Percentiles rank a stretch among this genome's conserved stretches.
Conservation (phyloP, 495 filamentous ascomycete species). For the Trypethelium eluteriae region DNA sequence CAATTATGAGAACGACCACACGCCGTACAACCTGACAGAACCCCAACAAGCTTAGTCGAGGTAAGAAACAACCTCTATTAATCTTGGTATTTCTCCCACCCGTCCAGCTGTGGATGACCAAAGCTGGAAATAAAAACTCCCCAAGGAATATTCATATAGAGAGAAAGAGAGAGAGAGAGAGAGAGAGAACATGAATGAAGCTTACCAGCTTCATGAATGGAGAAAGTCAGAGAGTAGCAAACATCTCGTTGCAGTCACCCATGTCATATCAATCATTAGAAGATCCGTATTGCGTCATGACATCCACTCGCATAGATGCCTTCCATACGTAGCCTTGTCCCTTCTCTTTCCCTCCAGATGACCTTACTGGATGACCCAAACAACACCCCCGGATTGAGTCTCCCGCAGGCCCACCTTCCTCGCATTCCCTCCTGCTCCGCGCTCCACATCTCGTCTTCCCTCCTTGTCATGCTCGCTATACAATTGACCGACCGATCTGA, state of each 20-base stretch:
- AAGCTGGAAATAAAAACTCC: no score
- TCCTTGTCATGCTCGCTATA: constrained; percentile 17
- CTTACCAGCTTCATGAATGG: no score
- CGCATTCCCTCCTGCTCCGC: background rate
- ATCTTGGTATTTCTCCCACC: no score
- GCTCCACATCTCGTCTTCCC: constrained; percentile 5
- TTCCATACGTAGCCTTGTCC: background rate
- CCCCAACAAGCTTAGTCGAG: no score
- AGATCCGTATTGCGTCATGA: background rate
- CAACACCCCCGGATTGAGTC: constrained; percentile 14
- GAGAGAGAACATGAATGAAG: no score
- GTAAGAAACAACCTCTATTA: no score
- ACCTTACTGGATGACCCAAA: constrained; percentile 12
- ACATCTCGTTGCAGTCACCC: background rate
- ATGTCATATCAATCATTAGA: background rate
- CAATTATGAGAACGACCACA: no score
- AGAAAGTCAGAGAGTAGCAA: no score
- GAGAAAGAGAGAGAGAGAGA: no score
- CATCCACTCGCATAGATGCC: background rate
- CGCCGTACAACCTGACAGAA: no score
- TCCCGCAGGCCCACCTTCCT: constrained; percentile 15
- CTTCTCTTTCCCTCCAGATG: background rate
- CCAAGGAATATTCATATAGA: no score
- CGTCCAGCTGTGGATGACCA: no score
- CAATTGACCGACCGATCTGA: constrained; percentile 14